Base-by-base conservation (phyloP, 768 basidiomycete genomes). In the Rhodotorula paludigena region DNA sequence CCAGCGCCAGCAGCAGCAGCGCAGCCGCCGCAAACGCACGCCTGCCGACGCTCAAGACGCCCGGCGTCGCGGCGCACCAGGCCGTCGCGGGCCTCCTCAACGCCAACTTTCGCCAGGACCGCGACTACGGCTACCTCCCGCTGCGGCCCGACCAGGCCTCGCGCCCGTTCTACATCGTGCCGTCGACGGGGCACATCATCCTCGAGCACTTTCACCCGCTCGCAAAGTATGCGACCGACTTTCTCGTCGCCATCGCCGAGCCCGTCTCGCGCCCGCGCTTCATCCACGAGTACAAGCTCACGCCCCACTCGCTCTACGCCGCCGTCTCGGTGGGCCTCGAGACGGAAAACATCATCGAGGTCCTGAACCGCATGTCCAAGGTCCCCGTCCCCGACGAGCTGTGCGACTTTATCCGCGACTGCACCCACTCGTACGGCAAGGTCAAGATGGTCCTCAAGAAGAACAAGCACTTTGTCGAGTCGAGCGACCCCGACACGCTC, bases 211-310 rank as follows among this genome's bases (percentile, higher is more conserved):
- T 99, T 78, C 92, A 91, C 32, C 92, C 96, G 8, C 92, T 98
- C 69, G 93, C 94, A 30, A 92, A 93, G 76, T 92, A 94, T 79
- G 96, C 96, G 7, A 96, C 98, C 79, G 96, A 99, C 77, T 98
- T 99, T 76, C 83, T 99, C 52, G 90, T 94, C 51, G 94, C 96
- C 45, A 98, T 99, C 57, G 90, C 91, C 75, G 96, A 99, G 80
- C 96, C 96, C 74, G 92, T 98, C 76, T 97, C 92, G 83, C 94
- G 94, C 82, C 96, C 96, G 59, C 87, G 91, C 55, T 92, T 94
- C 80, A 93, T 98, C 70, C 94, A 99, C 81, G 96, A 98, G 82
- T 99, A 98, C 83, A 92, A 94, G 80, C 85, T 99, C 77, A 98
- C 94, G 64, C 88, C 92, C 52, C 96, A 98, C 79, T 98, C 94